Percentiles rank a stretch among this genome's conserved stretches.
phyloP scores from a whole-genome alignment of 495 filamentous ascomycete species.

The Achaetomiella virescens region DNA sequence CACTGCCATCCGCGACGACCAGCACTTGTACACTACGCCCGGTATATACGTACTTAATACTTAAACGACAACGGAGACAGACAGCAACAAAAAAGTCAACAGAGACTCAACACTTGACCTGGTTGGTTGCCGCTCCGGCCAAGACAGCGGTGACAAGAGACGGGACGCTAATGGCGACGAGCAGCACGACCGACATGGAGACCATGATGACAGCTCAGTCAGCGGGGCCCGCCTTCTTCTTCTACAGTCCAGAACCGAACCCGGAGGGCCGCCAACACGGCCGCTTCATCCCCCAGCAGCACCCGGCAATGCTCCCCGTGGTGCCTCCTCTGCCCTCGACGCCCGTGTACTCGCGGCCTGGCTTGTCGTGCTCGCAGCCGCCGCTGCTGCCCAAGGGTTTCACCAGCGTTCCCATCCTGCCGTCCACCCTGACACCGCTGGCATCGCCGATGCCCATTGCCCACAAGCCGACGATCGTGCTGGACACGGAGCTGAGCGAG shows the following conservation, averaged over 20 bases:
- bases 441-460: conserved; percentile 71
- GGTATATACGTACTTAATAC: conserved; percentile 45
- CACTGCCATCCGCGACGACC: conserved; percentile 29
- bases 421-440: conserved; percentile 64
- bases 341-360: conserved; percentile 69
- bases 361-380: conserved; percentile 54
- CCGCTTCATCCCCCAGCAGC: conserved; percentile 74
- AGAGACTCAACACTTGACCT: conserved; percentile 8
- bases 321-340: conserved; percentile 54
- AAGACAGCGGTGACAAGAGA: background rate
- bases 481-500: conserved; percentile 71
- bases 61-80: conserved; percentile 25
- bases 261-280: conserved; percentile 72
- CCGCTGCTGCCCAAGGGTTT: conserved; percentile 57
- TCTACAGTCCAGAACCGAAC: conserved; percentile 76
- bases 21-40: conserved; percentile 37
- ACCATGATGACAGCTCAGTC: conserved; percentile 44
- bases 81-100: conserved; percentile 10
- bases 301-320: conserved; percentile 45
- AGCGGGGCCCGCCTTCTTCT: conserved; percentile 83
- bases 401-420: conserved; percentile 40
- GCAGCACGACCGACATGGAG: conserved; percentile 36
- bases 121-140: conserved; percentile 23
- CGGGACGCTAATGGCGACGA: conserved; percentile 17
- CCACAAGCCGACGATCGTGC: conserved; percentile 63